Evolutionary conservation across 176 grass and related monocot species (phyloP).

Genomic region (Paspalum vaginatum): DNA sequence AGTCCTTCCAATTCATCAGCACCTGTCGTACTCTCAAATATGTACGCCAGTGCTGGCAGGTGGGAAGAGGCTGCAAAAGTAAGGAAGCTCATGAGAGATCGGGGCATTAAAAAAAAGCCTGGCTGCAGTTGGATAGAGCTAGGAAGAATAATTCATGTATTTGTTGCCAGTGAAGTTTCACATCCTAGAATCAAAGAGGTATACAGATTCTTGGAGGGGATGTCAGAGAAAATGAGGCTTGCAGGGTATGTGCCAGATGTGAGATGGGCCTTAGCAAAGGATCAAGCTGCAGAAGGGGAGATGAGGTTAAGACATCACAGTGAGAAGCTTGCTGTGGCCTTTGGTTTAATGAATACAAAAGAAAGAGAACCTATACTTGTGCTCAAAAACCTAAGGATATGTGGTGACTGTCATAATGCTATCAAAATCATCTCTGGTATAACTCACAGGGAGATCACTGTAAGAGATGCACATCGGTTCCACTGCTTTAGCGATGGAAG

Average conservation of each 20-base stretch:
- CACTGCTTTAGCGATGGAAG: slow-evolving; percentile 10
- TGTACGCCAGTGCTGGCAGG: slow-evolving; percentile 50
- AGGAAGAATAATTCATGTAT: slow-evolving; percentile 41
- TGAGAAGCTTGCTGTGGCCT: slow-evolving; percentile 57
- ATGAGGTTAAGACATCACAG: slow-evolving; percentile 43
- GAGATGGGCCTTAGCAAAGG: slow-evolving; percentile 37
- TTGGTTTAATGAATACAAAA: slow-evolving; percentile 50
- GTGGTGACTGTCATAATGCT: slow-evolving; percentile 32
- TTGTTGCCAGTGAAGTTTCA: slow-evolving; percentile 50
- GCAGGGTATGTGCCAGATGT: slow-evolving; percentile 45
- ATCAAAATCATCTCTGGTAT: slow-evolving; percentile 22
- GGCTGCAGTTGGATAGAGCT: slow-evolving; percentile 59
- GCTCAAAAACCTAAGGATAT: slow-evolving; percentile 39
- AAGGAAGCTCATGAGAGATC: slow-evolving; percentile 52
- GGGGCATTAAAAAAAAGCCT: slow-evolving; percentile 46
- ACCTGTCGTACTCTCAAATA: slow-evolving; percentile 51
- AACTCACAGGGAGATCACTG: slow-evolving; percentile 24
- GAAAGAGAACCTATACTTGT: slow-evolving; percentile 47
- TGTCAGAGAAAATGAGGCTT: slow-evolving; percentile 38
- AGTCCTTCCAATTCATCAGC: slow-evolving; percentile 43
- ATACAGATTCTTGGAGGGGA: slow-evolving; percentile 38
- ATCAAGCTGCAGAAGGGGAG: slow-evolving; percentile 35
- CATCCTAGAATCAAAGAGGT: slow-evolving; percentile 51
- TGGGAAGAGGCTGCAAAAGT: slow-evolving; percentile 49
- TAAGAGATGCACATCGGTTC: slow-evolving; percentile 20